A percentile compares a stretch with the other conserved stretches of the same genome.
Conservation (phyloP, 2,329 filamentous ascomycete species). For the Beauveria caledonica region DNA sequence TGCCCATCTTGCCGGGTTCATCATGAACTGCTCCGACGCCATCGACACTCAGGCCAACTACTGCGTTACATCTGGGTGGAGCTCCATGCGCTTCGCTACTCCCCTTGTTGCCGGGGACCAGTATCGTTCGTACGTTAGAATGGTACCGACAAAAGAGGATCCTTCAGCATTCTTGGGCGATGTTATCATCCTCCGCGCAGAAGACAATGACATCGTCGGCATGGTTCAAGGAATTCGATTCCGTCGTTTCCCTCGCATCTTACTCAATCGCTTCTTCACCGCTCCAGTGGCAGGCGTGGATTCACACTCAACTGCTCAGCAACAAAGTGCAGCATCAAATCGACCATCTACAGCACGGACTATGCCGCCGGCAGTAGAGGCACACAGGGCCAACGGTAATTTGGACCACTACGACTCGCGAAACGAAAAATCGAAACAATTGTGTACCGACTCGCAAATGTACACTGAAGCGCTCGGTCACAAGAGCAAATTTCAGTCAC, state of each 20-base stretch:
- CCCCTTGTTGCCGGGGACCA: constrained; percentile 36
- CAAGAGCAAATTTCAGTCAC: neutral
- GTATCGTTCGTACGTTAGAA: constrained; percentile 50
- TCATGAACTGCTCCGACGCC: constrained; percentile 35
- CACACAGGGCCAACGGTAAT: neutral
- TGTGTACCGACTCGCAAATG: neutral
- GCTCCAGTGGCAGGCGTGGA: constrained; percentile 7
- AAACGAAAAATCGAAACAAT: neutral
- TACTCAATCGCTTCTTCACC: constrained; percentile 59
- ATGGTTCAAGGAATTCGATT: constrained; percentile 53
- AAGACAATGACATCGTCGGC: constrained; percentile 40
- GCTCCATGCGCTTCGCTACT: constrained; percentile 42
- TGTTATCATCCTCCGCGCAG: constrained; percentile 40
- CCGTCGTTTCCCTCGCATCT: constrained; percentile 56
- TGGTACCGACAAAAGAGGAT: constrained; percentile 42
- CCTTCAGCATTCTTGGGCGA: constrained; percentile 39
- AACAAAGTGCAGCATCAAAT: constrained; percentile 18
- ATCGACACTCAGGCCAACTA: constrained; percentile 45
- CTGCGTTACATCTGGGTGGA: constrained; percentile 51
- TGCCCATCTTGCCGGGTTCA: constrained; percentile 38
- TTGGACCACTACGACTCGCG: neutral
- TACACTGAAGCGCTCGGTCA: neutral
- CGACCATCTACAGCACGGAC: neutral
- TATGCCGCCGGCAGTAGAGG: neutral
- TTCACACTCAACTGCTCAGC: constrained; percentile 26